A percentile compares a stretch with the other conserved stretches of the same genome.
Conservation (phyloP, 2,329 filamentous ascomycete genomes). For the Verticillium nonalfalfae region DNA sequence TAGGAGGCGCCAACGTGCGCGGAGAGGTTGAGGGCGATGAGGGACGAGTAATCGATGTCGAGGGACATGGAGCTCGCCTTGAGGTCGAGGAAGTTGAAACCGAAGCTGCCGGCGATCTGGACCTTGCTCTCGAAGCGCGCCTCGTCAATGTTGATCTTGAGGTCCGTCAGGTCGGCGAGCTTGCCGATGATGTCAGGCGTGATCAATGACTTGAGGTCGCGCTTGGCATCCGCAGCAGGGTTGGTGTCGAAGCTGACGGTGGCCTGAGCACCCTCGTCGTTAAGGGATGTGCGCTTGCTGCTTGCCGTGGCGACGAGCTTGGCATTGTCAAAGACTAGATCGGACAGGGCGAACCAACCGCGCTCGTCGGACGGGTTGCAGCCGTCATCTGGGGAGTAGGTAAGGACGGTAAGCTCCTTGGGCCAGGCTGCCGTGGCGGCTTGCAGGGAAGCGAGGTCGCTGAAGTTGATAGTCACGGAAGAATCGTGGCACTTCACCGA, state of each 20-base stretch:
- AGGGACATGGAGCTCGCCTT: conserved; percentile 27
- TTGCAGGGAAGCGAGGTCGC: conserved; percentile 31
- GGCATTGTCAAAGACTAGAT: conserved; percentile 4
- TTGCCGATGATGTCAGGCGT: conserved; percentile 6
- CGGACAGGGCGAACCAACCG: conserved; percentile 2
- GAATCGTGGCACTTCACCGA: conserved; percentile 5
- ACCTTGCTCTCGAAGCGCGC: conserved; percentile 24
- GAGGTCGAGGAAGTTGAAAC: conserved; percentile 25
- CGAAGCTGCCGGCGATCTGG: conserved; percentile 30
- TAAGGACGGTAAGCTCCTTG: conserved; percentile 7
- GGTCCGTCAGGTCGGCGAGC: conserved; percentile 12
- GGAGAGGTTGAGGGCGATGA: conserved; percentile 25
- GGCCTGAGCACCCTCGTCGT: conserved; percentile 9
- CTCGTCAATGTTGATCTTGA: conserved; percentile 23
- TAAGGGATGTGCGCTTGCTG: conserved; percentile 3
- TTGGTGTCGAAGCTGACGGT: conserved; percentile 9
- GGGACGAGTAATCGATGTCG: conserved; percentile 30
- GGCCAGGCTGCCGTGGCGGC: conserved; percentile 23
- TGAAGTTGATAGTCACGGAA: conserved; percentile 31
- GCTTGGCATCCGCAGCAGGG: conserved; percentile 6
- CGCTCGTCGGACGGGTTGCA: conserved; percentile 1
- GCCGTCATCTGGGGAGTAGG: conserved; percentile 1
- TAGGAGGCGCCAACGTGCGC: conserved; percentile 24
- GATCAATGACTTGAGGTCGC: conserved; percentile 5
- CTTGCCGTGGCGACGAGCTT: conserved; percentile 5